Percentiles rank a stretch among this genome's conserved stretches.
Conservation (phyloP, 352 stramenopile genomes). For the Pythium monospermum region DNA sequence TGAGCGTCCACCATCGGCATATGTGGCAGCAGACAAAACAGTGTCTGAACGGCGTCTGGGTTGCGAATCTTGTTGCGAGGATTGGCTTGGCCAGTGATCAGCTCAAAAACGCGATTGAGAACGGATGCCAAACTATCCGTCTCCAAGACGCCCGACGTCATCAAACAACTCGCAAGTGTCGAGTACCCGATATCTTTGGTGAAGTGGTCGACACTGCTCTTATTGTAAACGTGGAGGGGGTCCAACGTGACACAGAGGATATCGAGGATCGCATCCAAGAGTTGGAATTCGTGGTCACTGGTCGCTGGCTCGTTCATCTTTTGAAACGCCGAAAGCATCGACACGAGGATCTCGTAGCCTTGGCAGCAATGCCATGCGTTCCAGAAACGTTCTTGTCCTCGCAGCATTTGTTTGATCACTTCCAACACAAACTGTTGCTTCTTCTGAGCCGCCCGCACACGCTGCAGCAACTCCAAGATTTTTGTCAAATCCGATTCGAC, state of each 20-base stretch:
- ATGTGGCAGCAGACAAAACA: slow-evolving; percentile 45
- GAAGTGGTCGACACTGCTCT: slow-evolving; percentile 36
- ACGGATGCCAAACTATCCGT: slow-evolving; percentile 28
- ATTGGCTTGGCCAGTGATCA: slow-evolving; percentile 39
- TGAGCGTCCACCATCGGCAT: slow-evolving; percentile 27
- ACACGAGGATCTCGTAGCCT: slow-evolving; percentile 54
- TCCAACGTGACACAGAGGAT: slow-evolving; percentile 47
- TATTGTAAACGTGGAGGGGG: slow-evolving; percentile 20
- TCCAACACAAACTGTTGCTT: slow-evolving; percentile 39
- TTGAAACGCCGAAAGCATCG: slow-evolving; percentile 53
- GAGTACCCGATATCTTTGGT: slow-evolving; percentile 34
- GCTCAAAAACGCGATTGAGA: slow-evolving; percentile 48
- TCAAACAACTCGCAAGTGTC: slow-evolving; percentile 51
- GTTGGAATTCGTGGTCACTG: slow-evolving; percentile 25
- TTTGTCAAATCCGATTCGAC: slow-evolving; percentile 55
- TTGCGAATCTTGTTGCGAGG: slow-evolving; percentile 53
- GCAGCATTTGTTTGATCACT: slow-evolving; percentile 42
- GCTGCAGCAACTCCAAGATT: slow-evolving; percentile 49
- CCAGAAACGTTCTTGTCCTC: slow-evolving; percentile 32
- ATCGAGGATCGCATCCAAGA: slow-evolving; percentile 50
- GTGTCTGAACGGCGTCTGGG: slow-evolving; percentile 41
- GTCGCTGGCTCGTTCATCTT: slow-evolving; percentile 6
- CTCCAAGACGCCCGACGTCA: slow-evolving; percentile 42
- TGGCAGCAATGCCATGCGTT: slow-evolving; percentile 44
- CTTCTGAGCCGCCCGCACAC: slow-evolving; percentile 23